A percentile compares a stretch with the other conserved stretches of the same genome.
Conservation (phyloP, 352 stramenopile genomes). For the Phytophthora chlamydospora region DNA sequence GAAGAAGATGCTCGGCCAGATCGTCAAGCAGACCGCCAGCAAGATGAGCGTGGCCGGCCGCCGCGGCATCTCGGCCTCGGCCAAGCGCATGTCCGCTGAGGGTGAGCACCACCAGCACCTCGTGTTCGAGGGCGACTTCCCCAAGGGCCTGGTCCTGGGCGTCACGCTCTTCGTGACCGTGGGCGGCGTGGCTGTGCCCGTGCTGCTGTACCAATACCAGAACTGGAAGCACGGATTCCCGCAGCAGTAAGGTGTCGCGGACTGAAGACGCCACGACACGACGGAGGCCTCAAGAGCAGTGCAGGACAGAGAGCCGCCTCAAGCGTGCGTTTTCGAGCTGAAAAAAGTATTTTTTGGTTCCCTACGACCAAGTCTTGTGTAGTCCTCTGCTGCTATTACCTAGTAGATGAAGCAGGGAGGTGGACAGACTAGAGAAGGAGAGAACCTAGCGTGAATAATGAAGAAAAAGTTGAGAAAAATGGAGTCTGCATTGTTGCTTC, state of each 20-base stretch:
- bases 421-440: slow-evolving; percentile 7
- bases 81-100: slow-evolving; percentile 75
- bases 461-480: slow-evolving; percentile 1
- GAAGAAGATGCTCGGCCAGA: slow-evolving; percentile 58
- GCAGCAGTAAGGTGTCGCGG: slow-evolving; percentile 58
- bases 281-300: not conserved
- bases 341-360: slow-evolving; percentile 31
- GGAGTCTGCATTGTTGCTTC: not conserved
- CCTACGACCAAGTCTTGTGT: slow-evolving; percentile 7
- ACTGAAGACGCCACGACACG: not conserved
- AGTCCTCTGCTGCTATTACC: slow-evolving; percentile 15
- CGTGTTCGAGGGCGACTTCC: slow-evolving; percentile 85
- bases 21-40: slow-evolving; percentile 71
- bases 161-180: slow-evolving; percentile 66
- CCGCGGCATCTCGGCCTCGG: slow-evolving; percentile 78
- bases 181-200: slow-evolving; percentile 66
- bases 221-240: slow-evolving; percentile 92
- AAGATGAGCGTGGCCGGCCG: slow-evolving; percentile 64
- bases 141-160: slow-evolving; percentile 70
- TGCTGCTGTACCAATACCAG: slow-evolving; percentile 79
- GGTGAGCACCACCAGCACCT: slow-evolving; percentile 86
- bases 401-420: slow-evolving; percentile 1
- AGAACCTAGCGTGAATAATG: slow-evolving; percentile 28
- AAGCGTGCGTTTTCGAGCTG: slow-evolving; percentile 10
- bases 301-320: not conserved